A percentile compares a stretch with the other conserved stretches of the same genome.
phyloP scores from a whole-genome alignment of 164 flowering plant species.

The Euptelea pleiosperma region DNA sequence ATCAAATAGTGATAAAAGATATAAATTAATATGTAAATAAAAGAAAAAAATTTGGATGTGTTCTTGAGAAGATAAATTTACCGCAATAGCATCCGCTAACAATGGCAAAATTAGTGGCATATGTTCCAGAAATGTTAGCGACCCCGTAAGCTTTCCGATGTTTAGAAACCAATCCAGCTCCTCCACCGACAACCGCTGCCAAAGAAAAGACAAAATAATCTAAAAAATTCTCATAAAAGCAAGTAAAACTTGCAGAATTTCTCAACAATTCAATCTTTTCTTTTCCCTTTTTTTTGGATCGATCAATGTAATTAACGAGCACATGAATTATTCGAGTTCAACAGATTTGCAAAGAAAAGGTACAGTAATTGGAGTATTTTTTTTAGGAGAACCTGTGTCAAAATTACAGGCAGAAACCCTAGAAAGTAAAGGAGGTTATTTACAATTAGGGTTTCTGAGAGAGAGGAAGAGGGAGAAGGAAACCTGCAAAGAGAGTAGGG shows the following conservation, averaged over 20 bases:
- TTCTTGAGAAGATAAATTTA: constrained; percentile 12
- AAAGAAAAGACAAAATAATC: background rate
- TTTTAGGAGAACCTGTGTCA: no score
- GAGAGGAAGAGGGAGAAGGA: constrained; percentile 5
- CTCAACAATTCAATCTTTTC: background rate
- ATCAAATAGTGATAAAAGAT: no score
- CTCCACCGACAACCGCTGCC: constrained; percentile 73
- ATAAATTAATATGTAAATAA: no score
- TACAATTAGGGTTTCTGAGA: constrained; percentile 1
- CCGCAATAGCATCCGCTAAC: constrained; percentile 81
- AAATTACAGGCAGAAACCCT: no score
- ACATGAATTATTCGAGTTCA: no score
- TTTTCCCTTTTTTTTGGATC: background rate
- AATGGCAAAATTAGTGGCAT: constrained; percentile 77
- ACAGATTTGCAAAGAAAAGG: no score
- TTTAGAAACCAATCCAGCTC: constrained; percentile 57
- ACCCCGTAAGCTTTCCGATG: constrained; percentile 55
- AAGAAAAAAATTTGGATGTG: background rate
- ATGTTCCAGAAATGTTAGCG: constrained; percentile 53
- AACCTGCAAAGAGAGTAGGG: constrained; percentile 65
- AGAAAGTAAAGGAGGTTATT: no score
- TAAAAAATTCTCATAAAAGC: background rate
- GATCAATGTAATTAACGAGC: no score
- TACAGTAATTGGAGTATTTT: no score
- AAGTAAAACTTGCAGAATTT: background rate